Base-by-base conservation (phyloP, 2,329 filamentous ascomycete genomes). In the Fusarium acutatum region DNA sequence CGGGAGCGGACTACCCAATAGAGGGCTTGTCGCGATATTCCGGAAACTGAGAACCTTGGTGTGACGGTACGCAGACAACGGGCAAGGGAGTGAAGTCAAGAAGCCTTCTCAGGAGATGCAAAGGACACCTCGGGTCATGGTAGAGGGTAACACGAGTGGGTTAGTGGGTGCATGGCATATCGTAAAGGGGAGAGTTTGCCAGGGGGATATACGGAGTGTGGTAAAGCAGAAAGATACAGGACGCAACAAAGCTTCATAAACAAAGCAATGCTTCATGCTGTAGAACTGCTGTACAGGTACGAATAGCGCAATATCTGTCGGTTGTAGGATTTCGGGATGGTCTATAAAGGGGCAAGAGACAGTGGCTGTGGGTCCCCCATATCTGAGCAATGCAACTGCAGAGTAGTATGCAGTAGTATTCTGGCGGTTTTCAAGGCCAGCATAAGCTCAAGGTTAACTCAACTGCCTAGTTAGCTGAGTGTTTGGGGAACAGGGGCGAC, bases 21-120 rank as follows among this genome's bases (percentile, higher is more conserved):
- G 32, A 69, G 75, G 30, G 50, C 63, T 71, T 69, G 75, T 77
- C 71, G 75, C 75, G 75, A 77, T 64, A 72, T 71, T 60, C 72
- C 64, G 74, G 71, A 76, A 72, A 64, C 40, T 38, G 44, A 52
- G 59, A 41, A 46, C 53, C 61, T 61, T 52, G 46, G 61, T 76
- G 67, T 60, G 65, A 76, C 72, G 57, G 28, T 53, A 38, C 56
- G 49, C 56, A 53, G 52, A 49, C 43, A 47, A 69, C 53, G 60
- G 73, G 60, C 53, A 68, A 71, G 54, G 60, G 58, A 54, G 44
- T 60, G 52, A 50, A 35, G 52, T 24, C 20, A 69, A 28, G 44
- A 69, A 64, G 43, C 58, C 32, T 53, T 58, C 28, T 53, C 30
- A 64, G 20, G 44, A 41, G 41, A 22, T 26, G 61, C 30, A 64